Evolutionary conservation across 2,329 filamentous ascomycete species (phyloP).

Genomic region (Penicillium corylophilum): DNA sequence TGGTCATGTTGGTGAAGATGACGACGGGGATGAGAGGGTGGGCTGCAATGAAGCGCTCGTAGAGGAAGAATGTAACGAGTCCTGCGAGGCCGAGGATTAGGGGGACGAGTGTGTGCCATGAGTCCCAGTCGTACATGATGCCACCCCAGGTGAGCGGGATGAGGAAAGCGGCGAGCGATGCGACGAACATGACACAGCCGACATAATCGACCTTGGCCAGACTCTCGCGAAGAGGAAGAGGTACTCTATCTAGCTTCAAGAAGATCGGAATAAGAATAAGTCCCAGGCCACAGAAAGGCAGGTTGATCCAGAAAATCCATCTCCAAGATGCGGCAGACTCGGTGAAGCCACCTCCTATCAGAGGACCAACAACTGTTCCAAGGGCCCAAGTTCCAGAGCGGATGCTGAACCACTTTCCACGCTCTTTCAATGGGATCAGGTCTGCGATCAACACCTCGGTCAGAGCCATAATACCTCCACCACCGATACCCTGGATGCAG

Average conservation of each 20-base stretch:
- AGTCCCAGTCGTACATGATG: constrained; percentile 30
- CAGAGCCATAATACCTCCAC: constrained; percentile 39
- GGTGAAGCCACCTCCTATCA: not conserved
- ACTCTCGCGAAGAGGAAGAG: no score
- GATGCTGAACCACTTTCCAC: no score
- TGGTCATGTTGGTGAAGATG: constrained; percentile 48
- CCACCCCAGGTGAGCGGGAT: constrained; percentile 34
- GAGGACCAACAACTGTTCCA: no score
- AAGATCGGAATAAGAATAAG: constrained; percentile 21
- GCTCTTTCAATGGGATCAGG: no score
- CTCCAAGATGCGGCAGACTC: constrained; percentile 23
- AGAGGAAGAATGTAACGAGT: constrained; percentile 15
- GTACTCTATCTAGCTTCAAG: no score
- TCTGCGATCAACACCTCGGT: no score
- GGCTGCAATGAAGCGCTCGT: constrained; percentile 10
- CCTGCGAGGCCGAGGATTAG: constrained; percentile 26
- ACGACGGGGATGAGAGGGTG: constrained; percentile 39
- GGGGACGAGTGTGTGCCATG: constrained; percentile 29
- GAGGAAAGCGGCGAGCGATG: constrained; percentile 29
- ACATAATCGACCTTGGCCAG: no score
- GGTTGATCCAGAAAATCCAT: constrained; percentile 35
- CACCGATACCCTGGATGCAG: constrained; percentile 55
- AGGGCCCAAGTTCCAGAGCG: no score
- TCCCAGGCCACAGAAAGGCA: constrained; percentile 26
- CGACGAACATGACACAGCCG: not conserved